phyloP scores from a whole-genome alignment of 768 basidiomycete genomes.

The Lyophyllum semitale region DNA sequence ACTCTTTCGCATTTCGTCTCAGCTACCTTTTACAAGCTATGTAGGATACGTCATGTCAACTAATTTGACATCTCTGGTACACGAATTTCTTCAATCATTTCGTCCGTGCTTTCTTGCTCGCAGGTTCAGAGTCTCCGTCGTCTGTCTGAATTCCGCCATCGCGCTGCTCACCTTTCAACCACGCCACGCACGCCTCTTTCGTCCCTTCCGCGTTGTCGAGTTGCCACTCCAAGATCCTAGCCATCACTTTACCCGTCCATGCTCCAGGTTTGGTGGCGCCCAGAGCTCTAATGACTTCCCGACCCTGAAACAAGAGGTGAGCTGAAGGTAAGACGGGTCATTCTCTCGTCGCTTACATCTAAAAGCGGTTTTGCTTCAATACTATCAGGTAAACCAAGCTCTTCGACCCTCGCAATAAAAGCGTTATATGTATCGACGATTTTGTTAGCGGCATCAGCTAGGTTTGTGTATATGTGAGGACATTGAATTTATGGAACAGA shows the following conservation, averaged over 20 bases:
- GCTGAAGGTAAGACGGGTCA: neutral
- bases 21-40: neutral
- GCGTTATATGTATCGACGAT: conserved; percentile 65
- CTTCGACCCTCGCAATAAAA: conserved; percentile 61
- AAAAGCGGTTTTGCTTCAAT: conserved; percentile 76
- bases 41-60: neutral
- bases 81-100: conserved; percentile 20
- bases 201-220: conserved; percentile 70
- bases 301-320: conserved; percentile 55
- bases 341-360: conserved; percentile 54
- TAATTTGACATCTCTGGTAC: neutral
- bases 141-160: conserved; percentile 44
- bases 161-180: conserved; percentile 61
- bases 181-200: conserved; percentile 66
- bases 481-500: neutral
- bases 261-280: conserved; percentile 60
- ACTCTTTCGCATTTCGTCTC: neutral
- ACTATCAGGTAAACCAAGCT: conserved; percentile 56
- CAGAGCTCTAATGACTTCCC: conserved; percentile 57
- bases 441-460: conserved; percentile 46
- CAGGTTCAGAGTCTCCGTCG: conserved; percentile 28
- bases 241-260: conserved; percentile 66
- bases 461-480: conserved; percentile 2
- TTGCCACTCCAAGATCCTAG: conserved; percentile 83
- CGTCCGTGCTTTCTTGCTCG: conserved; percentile 41